These are phyloP conservation scores for Samsoniella hepiali DNA, from an alignment of 2,329 filamentous ascomycete species.

Conservation along the genomic window DNA sequence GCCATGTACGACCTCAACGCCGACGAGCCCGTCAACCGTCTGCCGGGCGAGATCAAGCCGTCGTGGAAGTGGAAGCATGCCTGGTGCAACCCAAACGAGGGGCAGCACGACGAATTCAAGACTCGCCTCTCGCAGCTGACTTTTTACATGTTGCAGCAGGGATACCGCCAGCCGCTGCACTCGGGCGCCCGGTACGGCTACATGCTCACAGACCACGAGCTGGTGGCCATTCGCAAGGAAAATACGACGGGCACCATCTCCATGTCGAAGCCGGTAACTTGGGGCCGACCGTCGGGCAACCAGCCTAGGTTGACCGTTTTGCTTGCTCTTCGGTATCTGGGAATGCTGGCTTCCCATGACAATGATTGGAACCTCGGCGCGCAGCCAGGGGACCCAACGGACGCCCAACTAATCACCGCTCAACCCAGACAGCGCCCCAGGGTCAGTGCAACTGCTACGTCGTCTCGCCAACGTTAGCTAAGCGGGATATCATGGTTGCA, in stretches of 20 bases:
- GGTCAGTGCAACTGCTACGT: too few relatives aligned
- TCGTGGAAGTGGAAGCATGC: neutral
- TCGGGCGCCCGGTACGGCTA: neutral
- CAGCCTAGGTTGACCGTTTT: neutral
- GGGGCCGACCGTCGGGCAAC: neutral
- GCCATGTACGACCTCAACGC: neutral
- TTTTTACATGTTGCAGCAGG: constrained; percentile 1
- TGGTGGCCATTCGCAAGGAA: neutral
- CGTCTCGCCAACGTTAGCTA: too few relatives aligned
- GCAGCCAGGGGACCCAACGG: neutral
- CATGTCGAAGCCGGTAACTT: neutral
- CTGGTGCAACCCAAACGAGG: neutral
- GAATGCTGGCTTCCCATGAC: constrained; percentile 4
- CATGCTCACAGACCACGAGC: constrained; percentile 1
- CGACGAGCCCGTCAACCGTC: neutral
- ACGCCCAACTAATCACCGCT: neutral
- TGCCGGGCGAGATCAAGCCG: constrained; percentile 3
- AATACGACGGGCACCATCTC: neutral
- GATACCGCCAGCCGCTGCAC: neutral
- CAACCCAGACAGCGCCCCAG: too few relatives aligned
- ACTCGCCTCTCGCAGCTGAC: neutral
- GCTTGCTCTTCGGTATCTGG: constrained; percentile 2
- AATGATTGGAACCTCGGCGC: neutral
- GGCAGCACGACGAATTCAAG: too few relatives aligned
- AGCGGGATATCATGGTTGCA: too few relatives aligned